phyloP scores from a whole-genome alignment of 495 filamentous ascomycete genomes.

The Sordaria brevicollis region DNA sequence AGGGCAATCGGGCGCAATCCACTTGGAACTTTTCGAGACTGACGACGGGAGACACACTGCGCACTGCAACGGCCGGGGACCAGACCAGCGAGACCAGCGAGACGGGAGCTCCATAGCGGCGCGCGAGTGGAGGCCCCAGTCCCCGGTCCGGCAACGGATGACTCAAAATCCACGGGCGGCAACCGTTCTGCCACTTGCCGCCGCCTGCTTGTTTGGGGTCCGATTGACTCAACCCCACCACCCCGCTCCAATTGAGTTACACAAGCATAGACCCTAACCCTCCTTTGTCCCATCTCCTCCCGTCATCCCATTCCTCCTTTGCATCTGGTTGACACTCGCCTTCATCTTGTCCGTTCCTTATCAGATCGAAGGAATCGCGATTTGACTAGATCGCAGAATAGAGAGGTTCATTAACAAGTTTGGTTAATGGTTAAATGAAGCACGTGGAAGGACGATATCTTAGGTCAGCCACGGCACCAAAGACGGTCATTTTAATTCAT shows the following conservation, averaged over 20 bases:
- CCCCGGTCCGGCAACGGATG: slow-evolving; percentile 9
- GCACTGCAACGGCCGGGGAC: slow-evolving; percentile 9
- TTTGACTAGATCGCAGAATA: too few relatives aligned
- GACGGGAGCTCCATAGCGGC: not conserved
- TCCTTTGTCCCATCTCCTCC: not conserved
- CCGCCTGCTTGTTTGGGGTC: slow-evolving; percentile 2
- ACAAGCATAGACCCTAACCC: not conserved
- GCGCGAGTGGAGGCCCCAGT: not conserved
- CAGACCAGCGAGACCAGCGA: too few relatives aligned
- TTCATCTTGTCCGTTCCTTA: not conserved
- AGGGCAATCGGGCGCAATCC: slow-evolving; percentile 1
- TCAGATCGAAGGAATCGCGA: too few relatives aligned
- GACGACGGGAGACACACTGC: too few relatives aligned
- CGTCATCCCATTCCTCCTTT: not conserved
- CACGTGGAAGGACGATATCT: too few relatives aligned
- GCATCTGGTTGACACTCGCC: not conserved
- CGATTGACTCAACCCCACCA: not conserved
- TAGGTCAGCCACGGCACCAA: too few relatives aligned
- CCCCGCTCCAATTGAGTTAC: not conserved
- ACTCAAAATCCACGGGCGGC: slow-evolving; percentile 21
- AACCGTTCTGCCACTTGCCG: slow-evolving; percentile 13
- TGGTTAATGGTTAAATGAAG: too few relatives aligned
- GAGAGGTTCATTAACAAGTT: too few relatives aligned
- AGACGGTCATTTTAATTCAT: too few relatives aligned
- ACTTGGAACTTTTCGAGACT: slow-evolving; percentile 14